Conservation (phyloP, 2,329 filamentous ascomycete species). For the Neobulgaria alba region DNA sequence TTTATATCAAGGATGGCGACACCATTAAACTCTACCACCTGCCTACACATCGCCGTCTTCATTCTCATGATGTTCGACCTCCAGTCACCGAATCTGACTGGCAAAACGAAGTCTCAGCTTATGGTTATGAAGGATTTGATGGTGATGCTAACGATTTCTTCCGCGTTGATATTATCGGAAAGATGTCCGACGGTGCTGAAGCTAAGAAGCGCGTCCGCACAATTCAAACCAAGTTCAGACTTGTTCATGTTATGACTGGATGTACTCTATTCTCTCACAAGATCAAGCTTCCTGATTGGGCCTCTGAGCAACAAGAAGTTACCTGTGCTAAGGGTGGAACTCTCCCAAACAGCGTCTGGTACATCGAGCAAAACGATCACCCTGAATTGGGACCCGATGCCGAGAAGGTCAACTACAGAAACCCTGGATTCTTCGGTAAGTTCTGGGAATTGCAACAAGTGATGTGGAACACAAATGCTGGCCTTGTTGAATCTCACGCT, state of each 20-base stretch:
- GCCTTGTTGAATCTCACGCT: slow-evolving; percentile 89
- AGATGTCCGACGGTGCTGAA: slow-evolving; percentile 66
- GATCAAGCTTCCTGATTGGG: slow-evolving; percentile 97
- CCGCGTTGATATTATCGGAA: slow-evolving; percentile 89
- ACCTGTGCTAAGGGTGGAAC: slow-evolving; percentile 89
- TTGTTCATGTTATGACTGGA: slow-evolving; percentile 93
- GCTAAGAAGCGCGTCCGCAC: slow-evolving; percentile 83
- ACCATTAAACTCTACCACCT: slow-evolving; percentile 77
- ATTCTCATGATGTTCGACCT: slow-evolving; percentile 89
- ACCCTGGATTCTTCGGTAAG: slow-evolving; percentile 93
- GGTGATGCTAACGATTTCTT: slow-evolving; percentile 96
- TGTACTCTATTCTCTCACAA: slow-evolving; percentile 97
- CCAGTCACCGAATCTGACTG: slow-evolving; percentile 82
- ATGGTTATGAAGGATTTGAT: slow-evolving; percentile 93
- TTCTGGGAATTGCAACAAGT: slow-evolving; percentile 96
- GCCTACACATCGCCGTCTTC: slow-evolving; percentile 77
- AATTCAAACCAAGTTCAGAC: slow-evolving; percentile 92
- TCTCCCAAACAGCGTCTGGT: slow-evolving; percentile 95
- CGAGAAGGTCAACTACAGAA: slow-evolving; percentile 92
- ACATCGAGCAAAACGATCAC: slow-evolving; percentile 85
- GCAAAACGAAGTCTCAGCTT: slow-evolving; percentile 95
- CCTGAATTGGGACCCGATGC: slow-evolving; percentile 63
- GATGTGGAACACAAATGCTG: slow-evolving; percentile 98
- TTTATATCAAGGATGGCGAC: slow-evolving; percentile 69
- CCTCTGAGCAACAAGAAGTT: slow-evolving; percentile 97